Percentiles rank a stretch among this genome's conserved stretches.
Conservation (phyloP, 306 rosid species). For the Quercus robur region DNA sequence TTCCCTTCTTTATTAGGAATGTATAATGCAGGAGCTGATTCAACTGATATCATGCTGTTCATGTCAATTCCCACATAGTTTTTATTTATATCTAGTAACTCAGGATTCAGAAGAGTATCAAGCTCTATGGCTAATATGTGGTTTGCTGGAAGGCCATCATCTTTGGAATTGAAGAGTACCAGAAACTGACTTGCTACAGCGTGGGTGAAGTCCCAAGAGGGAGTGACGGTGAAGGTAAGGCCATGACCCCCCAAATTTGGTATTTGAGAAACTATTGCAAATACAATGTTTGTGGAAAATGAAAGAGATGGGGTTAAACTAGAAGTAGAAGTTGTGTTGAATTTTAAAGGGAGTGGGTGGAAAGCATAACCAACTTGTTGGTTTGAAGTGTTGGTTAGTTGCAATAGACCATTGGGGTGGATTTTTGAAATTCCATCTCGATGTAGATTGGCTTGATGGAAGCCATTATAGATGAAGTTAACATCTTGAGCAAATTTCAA, state of each 20-base stretch:
- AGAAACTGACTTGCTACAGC: background rate
- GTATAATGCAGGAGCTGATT: slow-evolving; percentile 2
- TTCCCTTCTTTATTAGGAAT: background rate
- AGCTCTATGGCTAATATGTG: slow-evolving; percentile 34
- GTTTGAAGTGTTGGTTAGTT: background rate
- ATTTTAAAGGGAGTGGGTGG: background rate
- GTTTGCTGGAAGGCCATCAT: background rate
- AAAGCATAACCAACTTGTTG: background rate
- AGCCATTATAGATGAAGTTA: background rate
- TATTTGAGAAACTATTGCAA: background rate
- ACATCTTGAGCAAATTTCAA: background rate
- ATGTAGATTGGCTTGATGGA: too few relatives aligned
- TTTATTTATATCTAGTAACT: background rate
- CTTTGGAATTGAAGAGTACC: background rate
- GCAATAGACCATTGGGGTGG: background rate
- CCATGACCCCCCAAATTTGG: slow-evolving; percentile 19
- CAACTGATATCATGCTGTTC: slow-evolving; percentile 4
- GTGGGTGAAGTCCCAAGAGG: slow-evolving; percentile 10
- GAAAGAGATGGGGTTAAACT: background rate
- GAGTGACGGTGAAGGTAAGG: slow-evolving; percentile 23
- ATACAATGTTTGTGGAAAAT: background rate
- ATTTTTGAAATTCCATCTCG: background rate
- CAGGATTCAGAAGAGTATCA: background rate
- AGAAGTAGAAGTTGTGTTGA: background rate
- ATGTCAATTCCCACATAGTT: slow-evolving; percentile 31